These are phyloP conservation scores for Trametes pubescens DNA, from an alignment of 1,284 basidiomycete species.

Conservation along the genomic window DNA sequence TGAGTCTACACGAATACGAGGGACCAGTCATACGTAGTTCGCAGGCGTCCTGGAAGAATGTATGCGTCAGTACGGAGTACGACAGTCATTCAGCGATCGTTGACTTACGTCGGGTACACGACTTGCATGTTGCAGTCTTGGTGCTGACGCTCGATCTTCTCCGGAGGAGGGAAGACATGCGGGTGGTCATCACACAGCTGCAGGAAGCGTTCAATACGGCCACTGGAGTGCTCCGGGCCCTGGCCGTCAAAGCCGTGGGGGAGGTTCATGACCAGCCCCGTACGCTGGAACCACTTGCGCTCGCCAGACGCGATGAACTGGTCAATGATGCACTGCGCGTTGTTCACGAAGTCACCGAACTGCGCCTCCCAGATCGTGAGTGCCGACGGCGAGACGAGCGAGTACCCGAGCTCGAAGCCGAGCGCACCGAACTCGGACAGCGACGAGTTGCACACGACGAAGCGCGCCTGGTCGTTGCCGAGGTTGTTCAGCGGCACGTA, in stretches of 20 bases:
- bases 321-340: conserved; percentile 98
- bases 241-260: conserved; percentile 99
- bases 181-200: conserved; percentile 99
- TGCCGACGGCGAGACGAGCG: conserved; percentile 93
- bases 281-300: conserved; percentile 97
- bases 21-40: conserved; percentile 78
- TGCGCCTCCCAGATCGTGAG: conserved; percentile 99
- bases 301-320: conserved; percentile 99
- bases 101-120: conserved; percentile 88
- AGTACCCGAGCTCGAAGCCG: conserved; percentile 99
- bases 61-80: conserved; percentile 3
- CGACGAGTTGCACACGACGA: conserved; percentile 97
- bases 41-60: conserved; percentile 73
- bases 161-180: conserved; percentile 84
- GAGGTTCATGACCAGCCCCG: conserved; percentile 90
- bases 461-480: conserved; percentile 86
- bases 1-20: neutral
- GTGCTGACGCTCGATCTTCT: conserved; percentile 95
- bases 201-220: conserved; percentile 95
- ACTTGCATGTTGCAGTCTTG: conserved; percentile 99
- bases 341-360: conserved; percentile 98
- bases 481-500: conserved; percentile 93
- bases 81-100: neutral
- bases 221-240: conserved; percentile 98
- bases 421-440: conserved; percentile 96